Conservation (phyloP, 164 flowering plant species). For the Dillenia suffruticosa region DNA sequence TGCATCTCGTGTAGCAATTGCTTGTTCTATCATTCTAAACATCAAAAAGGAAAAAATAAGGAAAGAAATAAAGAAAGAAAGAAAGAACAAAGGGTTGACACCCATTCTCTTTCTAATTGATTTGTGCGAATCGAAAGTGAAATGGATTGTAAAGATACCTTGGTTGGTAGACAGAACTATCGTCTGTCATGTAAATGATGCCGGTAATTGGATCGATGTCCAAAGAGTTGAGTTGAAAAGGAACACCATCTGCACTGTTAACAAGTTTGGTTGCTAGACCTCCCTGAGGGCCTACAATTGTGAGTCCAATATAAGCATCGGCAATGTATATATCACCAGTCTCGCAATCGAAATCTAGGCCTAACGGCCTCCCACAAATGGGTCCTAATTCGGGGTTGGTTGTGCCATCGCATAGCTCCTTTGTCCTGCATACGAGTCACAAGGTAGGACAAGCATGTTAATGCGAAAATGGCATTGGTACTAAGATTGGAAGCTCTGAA, state of each 20-base stretch:
- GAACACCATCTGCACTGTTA: conserved; percentile 11
- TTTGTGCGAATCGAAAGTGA: background rate
- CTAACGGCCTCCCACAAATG: conserved; percentile 35
- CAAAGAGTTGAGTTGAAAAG: conserved; percentile 15
- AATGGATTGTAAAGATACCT: conserved; percentile 1
- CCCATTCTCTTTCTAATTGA: too few species aligned
- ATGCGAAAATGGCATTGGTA: background rate
- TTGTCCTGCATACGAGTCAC: too few species aligned
- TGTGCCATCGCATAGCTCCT: conserved; percentile 12
- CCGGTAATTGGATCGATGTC: conserved; percentile 19
- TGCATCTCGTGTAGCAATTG: background rate
- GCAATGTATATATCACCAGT: conserved; percentile 34
- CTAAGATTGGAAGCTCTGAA: conserved; percentile 3
- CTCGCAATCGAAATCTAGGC: conserved; percentile 21
- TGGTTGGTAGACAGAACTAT: conserved; percentile 14
- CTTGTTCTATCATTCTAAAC: background rate
- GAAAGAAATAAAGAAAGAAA: too few species aligned
- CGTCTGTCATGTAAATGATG: conserved; percentile 23
- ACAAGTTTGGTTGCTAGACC: conserved; percentile 11
- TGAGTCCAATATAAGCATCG: conserved; percentile 36
- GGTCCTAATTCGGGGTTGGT: conserved; percentile 1
- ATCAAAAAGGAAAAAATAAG: too few species aligned
- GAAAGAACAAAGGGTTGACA: too few species aligned
- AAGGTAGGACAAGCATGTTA: too few species aligned
- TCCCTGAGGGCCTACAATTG: conserved; percentile 23